Percentiles rank a stretch among this genome's conserved stretches.
Evolutionary conservation across 2,329 filamentous ascomycete genomes (phyloP).

Genomic region (Cordyceps cateniannulata): DNA sequence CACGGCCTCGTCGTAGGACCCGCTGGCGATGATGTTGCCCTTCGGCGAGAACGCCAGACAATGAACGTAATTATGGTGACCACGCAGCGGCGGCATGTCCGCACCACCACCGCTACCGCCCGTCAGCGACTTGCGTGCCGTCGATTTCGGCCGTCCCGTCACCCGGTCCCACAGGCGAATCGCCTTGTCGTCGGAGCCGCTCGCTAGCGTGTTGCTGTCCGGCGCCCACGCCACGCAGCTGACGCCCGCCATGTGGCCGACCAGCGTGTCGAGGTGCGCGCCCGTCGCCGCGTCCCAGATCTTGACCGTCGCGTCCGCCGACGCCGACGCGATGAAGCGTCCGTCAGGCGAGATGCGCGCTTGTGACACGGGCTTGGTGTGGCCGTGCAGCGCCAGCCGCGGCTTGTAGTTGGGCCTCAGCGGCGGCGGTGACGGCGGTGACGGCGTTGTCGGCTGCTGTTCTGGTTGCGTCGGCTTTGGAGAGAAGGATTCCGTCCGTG

Average conservation of each 20-base stretch:
- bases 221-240: constrained; percentile 93
- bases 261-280: constrained; percentile 75
- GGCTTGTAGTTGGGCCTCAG: constrained; percentile 60
- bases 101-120: constrained; percentile 30
- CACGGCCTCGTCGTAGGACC: constrained; percentile 94
- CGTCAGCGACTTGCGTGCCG: constrained; percentile 37
- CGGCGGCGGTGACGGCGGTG: constrained; percentile 32
- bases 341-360: constrained; percentile 91
- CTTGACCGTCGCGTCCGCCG: constrained; percentile 84
- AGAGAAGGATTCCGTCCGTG: constrained; percentile 24
- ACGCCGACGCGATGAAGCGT: constrained; percentile 81
- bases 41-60: constrained; percentile 94
- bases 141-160: constrained; percentile 48
- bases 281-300: constrained; percentile 82
- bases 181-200: constrained; percentile 91
- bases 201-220: constrained; percentile 79
- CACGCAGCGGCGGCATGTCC: constrained; percentile 57
- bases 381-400: constrained; percentile 67
- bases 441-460: background rate
- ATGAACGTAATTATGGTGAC: constrained; percentile 96
- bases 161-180: constrained; percentile 85
- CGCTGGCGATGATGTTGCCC: constrained; percentile 92
- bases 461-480: constrained; percentile 5
- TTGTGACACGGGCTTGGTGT: constrained; percentile 71
- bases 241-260: constrained; percentile 88